Percentiles rank a stretch among this genome's conserved stretches.
phyloP scores from a whole-genome alignment of 495 filamentous ascomycete species.

The Lasiosphaeria ovina region DNA sequence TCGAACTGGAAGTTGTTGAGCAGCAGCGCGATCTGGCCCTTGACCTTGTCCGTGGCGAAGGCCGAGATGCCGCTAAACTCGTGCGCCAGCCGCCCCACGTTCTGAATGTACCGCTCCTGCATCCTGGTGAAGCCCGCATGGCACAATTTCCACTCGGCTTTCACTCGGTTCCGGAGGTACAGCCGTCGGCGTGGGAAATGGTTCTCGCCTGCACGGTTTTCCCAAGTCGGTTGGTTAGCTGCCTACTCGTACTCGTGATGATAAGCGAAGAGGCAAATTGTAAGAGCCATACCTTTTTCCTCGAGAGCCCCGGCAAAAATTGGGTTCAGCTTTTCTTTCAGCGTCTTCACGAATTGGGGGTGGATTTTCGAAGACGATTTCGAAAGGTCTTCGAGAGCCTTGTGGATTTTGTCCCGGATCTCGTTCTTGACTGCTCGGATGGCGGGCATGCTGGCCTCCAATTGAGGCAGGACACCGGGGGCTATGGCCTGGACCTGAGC shows the following conservation, averaged over 20 bases:
- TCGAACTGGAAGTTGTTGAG: constrained; percentile 16
- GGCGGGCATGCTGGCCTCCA: neutral
- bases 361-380: neutral
- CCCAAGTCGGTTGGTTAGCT: neutral
- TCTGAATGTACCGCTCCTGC: neutral
- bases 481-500: neutral
- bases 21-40: constrained; percentile 9
- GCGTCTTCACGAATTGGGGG: constrained; percentile 3
- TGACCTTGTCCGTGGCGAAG: neutral
- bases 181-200: constrained; percentile 6
- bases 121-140: neutral
- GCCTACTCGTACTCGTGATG: too few relatives aligned
- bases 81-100: neutral
- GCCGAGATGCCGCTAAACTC: neutral
- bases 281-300: constrained; percentile 5
- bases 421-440: constrained; percentile 1
- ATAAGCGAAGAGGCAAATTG: neutral
- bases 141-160: neutral
- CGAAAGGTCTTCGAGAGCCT: neutral
- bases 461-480: constrained; percentile 10
- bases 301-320: constrained; percentile 5
- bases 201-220: constrained; percentile 1
- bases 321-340: neutral
- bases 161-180: neutral
- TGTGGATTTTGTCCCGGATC: neutral